Percentiles rank a stretch among this genome's conserved stretches.
These are phyloP conservation scores for Neocallimastix lanati DNA, from an alignment of 192 early-diverging fungal species.

Conservation along the genomic window DNA sequence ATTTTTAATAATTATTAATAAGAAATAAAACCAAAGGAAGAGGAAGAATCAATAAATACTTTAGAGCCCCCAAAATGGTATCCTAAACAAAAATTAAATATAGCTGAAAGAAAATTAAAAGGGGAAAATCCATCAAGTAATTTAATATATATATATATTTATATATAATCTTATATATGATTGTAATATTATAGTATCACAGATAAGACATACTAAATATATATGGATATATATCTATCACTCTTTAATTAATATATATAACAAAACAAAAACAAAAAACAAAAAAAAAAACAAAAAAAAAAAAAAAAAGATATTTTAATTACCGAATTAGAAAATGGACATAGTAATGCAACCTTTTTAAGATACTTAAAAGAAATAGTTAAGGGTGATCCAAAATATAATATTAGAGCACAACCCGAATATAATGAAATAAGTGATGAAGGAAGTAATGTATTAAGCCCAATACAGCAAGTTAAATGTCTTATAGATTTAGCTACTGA, in stretches of 20 bases:
- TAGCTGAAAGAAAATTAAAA: slow-evolving; percentile 45
- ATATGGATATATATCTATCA: too few species aligned
- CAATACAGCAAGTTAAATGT: slow-evolving; percentile 40
- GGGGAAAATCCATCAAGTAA: slow-evolving; percentile 50
- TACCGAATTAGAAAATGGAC: slow-evolving; percentile 38
- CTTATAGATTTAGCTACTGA: slow-evolving; percentile 60
- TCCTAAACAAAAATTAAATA: slow-evolving; percentile 52
- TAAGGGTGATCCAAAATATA: slow-evolving; percentile 20
- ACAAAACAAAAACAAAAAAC: too few species aligned
- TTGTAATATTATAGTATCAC: too few species aligned
- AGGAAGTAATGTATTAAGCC: slow-evolving; percentile 1
- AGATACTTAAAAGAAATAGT: slow-evolving; percentile 17
- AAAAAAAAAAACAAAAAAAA: too few species aligned
- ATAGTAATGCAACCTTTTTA: slow-evolving; percentile 34
- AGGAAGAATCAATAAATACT: slow-evolving; percentile 5
- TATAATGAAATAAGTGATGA: slow-evolving; percentile 21
- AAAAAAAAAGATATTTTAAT: slow-evolving; percentile 2
- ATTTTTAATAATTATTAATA: not conserved
- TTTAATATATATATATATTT: slow-evolving; percentile 6
- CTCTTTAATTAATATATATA: too few species aligned
- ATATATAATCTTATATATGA: too few species aligned
- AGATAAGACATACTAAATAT: too few species aligned
- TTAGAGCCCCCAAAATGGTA: slow-evolving; percentile 44
- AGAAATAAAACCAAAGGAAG: not conserved
- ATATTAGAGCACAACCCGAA: slow-evolving; percentile 21